phyloP scores from a whole-genome alignment of 2,329 filamentous ascomycete genomes.

The Lecanoromycetidae sp. region DNA sequence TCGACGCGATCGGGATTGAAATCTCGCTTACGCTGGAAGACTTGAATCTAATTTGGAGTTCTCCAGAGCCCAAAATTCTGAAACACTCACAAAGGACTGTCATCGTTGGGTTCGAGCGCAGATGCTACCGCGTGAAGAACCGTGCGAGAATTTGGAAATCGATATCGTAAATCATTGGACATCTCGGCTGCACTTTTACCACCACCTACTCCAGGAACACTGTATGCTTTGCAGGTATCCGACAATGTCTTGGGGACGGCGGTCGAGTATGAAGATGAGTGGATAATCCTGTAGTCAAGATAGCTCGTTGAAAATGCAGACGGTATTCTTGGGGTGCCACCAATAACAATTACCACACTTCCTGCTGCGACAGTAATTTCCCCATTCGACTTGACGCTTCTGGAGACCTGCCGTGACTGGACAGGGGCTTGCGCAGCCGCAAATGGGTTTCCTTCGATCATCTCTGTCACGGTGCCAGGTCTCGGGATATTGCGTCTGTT shows the following conservation, averaged over 20 bases:
- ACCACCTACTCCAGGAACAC: slow-evolving; percentile 70
- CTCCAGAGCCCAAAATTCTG: neutral
- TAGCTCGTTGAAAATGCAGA: too few relatives aligned
- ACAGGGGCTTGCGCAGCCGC: too few relatives aligned
- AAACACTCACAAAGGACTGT: slow-evolving; percentile 74
- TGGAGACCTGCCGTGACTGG: too few relatives aligned
- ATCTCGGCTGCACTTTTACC: slow-evolving; percentile 94
- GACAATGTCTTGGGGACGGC: slow-evolving; percentile 28
- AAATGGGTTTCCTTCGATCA: too few relatives aligned
- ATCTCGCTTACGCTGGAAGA: slow-evolving; percentile 72
- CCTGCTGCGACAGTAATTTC: too few relatives aligned
- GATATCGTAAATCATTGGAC: slow-evolving; percentile 71
- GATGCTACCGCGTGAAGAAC: slow-evolving; percentile 69
- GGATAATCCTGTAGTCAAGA: slow-evolving; percentile 58
- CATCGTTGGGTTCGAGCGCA: slow-evolving; percentile 80
- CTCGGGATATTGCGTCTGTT: too few relatives aligned
- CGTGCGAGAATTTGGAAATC: slow-evolving; percentile 72
- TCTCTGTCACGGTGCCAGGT: too few relatives aligned
- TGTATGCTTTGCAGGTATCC: slow-evolving; percentile 40
- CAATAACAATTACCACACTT: too few relatives aligned
- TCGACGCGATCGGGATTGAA: slow-evolving; percentile 85
- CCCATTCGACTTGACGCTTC: too few relatives aligned
- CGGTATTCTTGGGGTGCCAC: too few relatives aligned
- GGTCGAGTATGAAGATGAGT: slow-evolving; percentile 72
- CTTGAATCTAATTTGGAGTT: neutral